Base-by-base conservation (phyloP, 164 flowering plant genomes). In the Vitis labrusca region DNA sequence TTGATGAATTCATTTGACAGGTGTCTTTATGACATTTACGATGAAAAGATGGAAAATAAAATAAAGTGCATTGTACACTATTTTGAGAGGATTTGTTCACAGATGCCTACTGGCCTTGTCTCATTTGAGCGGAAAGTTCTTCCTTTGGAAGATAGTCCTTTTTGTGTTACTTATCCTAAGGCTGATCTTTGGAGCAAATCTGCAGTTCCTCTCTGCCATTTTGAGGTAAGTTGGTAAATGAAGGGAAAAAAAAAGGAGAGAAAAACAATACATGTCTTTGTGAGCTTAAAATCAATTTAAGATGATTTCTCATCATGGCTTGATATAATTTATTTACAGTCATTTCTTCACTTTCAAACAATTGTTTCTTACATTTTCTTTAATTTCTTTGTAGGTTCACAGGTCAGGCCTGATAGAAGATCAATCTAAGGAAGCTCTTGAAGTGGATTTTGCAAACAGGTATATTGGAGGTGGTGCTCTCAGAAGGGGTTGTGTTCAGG, bases 391-490 rank as follows among this genome's bases (percentile, higher is more conserved):
- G 16, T 68, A 91, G 98, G 92, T 90, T 73, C 80, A 44, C 52
- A 67, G 63, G 32, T 82, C 87, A 27, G 98, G 98, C 47, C 76
- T 83, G 30, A 88, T 93, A 71, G 99, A 95, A 80, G 91, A 95
- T 77, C 93, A 93, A 14, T 64, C 68, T 11, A 48, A 64, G 61
- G 91, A 74, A 66, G 91, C 92, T 78, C 82, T 95, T 71, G 91
- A 93, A 84, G 97, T 95, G 16, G 99, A 95, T 81, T 95, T 95
- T 86, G 99, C 99, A 44, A 93, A 95, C 73, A 83, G 81, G 80
- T 91, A 88, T 75, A 61, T 95, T 53, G 98, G 99, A 23, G 99
- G 99, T 52, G 98, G 98, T 77, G 92, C 93, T 76, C 97, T 95
- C 62, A 59, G 17, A 59, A 74, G 83, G 66, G 99, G 99, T 74